Conservation (phyloP, 805 yeast species). For the Ogataea ramenticola region DNA sequence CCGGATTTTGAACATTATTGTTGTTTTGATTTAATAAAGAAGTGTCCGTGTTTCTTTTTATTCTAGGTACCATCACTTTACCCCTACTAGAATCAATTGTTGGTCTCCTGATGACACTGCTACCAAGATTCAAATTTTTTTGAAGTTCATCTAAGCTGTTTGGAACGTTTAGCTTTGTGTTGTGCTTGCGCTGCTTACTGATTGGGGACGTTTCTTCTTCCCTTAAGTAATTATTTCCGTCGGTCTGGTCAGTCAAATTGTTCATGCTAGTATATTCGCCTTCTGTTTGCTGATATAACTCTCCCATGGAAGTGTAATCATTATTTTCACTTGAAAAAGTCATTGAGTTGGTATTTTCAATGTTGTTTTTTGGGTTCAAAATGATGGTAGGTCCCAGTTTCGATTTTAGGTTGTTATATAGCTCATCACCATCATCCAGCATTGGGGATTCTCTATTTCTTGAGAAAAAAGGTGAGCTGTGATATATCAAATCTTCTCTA, state of each 20-base stretch:
- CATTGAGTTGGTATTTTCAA: slow-evolving; percentile 7
- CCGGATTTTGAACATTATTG: neutral
- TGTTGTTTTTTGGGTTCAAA: neutral
- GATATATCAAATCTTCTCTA: neutral
- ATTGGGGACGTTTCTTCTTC: slow-evolving; percentile 10
- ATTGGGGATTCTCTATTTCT: neutral
- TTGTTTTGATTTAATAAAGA: neutral
- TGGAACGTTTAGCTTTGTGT: slow-evolving; percentile 12
- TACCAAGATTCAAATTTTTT: slow-evolving; percentile 11
- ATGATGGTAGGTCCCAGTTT: slow-evolving; percentile 7
- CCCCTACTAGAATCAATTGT: neutral
- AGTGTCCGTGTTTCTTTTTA: neutral
- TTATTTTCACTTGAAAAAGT: slow-evolving; percentile 3
- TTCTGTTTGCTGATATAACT: slow-evolving; percentile 4
- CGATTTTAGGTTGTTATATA: slow-evolving; percentile 17
- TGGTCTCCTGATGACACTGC: neutral
- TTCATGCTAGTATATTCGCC: slow-evolving; percentile 2
- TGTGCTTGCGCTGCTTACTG: slow-evolving; percentile 5
- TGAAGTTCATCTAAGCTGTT: slow-evolving; percentile 12
- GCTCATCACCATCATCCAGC: slow-evolving; percentile 16
- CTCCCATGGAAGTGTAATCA: slow-evolving; percentile 16
- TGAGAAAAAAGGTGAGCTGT: neutral
- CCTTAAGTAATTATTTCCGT: neutral
- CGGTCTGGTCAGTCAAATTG: neutral
- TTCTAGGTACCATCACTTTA: neutral